Evolutionary conservation across 2,329 filamentous ascomycete genomes (phyloP), one percentile per base, ranked within the genome.

Genomic region (Pseudophaeomoniella oleicola): DNA sequence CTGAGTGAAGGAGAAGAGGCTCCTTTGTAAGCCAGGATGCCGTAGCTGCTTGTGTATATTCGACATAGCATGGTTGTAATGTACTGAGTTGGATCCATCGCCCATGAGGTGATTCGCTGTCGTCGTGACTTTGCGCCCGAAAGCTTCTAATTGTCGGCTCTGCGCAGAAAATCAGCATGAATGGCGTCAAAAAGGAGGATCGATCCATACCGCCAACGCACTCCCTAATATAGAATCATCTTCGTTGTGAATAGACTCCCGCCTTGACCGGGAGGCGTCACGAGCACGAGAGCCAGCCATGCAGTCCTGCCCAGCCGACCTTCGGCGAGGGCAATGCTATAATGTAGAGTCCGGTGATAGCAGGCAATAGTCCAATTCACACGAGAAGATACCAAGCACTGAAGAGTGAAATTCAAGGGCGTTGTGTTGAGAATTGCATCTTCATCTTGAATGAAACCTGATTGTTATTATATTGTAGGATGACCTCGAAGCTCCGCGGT

Each of bases 81-180:
- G 80, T 40, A 67, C 59, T 52, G 55, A 68, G 54, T 61, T 69
- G 50, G 51, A 66, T 48, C 55, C 68, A 58, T 59, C 60, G 32
- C 72, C 79, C 51, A 96, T 93, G 47, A 98, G 69, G 58, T 93
- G 86, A 51, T 77, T 83, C 39, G 90, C 90, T 14, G 90, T 96
- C 17, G 85, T 85, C 18, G 87, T 90, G 44, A 96, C 86, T 62
- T 94, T 98, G 54, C 88, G 78, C 47, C 86, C 77, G 60, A 98
- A 94, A 38, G 84, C 82, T 63, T 94, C 87, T 49, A 96, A 66
- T 45, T 90, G 83, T 50, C 85, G 81, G 38, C 84, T 77, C 86
- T 94, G 47, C 36, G 18, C 13, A 34, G 19, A 32, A 36, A 19
- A 43, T 49, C 41, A 48, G 39, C 43, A 30, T 15, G 17, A 9